Percentiles rank a stretch among this genome's conserved stretches.
phyloP scores from a whole-genome alignment of 2,329 filamentous ascomycete species.

The Phialocephala sp. region DNA sequence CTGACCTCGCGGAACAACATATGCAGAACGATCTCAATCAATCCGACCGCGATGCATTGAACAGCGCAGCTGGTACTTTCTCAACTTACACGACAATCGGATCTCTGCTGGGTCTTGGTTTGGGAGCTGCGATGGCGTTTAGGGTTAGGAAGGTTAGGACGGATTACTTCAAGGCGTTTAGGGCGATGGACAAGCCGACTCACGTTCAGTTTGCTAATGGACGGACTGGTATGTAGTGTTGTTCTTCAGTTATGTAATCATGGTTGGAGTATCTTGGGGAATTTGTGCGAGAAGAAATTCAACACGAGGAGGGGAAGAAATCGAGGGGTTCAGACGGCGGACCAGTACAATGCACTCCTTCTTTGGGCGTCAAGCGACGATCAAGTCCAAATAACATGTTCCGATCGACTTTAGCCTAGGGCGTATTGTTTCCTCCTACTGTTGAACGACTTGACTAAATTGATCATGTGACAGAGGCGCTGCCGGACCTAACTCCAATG shows the following conservation, averaged over 20 bases:
- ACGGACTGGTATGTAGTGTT: constrained; percentile 52
- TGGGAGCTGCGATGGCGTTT: constrained; percentile 63
- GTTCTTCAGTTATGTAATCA: neutral
- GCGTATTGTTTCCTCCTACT: neutral
- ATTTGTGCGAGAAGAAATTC: neutral
- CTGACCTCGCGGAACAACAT: constrained; percentile 25
- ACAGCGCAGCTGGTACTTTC: constrained; percentile 58
- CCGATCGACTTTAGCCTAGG: neutral
- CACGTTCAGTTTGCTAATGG: constrained; percentile 67
- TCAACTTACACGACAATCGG: constrained; percentile 61
- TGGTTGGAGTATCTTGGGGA: neutral
- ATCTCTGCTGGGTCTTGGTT: constrained; percentile 62
- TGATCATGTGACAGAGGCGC: constrained; percentile 51
- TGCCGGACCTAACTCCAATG: constrained; percentile 65
- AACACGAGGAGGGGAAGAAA: neutral
- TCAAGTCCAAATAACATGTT: neutral
- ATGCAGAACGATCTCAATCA: constrained; percentile 25
- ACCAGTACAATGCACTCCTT: neutral
- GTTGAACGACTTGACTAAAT: neutral
- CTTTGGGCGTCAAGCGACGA: neutral
- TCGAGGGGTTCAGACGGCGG: neutral
- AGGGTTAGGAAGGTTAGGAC: constrained; percentile 60
- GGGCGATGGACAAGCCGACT: constrained; percentile 64
- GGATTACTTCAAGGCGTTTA: constrained; percentile 66
- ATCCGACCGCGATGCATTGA: constrained; percentile 25